Percentiles rank a stretch among this genome's conserved stretches.
These are phyloP conservation scores for Fusarium coicis DNA, from an alignment of 2,329 filamentous ascomycete species.

Conservation along the genomic window DNA sequence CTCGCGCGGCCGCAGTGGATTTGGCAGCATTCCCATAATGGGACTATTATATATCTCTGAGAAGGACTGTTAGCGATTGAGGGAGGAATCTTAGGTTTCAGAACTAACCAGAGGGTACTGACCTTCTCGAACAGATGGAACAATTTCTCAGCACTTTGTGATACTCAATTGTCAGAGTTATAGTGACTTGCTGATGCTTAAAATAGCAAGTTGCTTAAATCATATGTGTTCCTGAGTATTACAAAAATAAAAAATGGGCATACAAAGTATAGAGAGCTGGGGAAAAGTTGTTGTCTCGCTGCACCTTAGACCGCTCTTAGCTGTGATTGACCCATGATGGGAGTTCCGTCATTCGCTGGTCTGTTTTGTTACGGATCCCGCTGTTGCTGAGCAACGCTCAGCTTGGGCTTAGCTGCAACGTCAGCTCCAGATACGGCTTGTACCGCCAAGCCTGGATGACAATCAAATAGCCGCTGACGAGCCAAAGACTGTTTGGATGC, in stretches of 20 bases:
- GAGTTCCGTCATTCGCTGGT: constrained; percentile 36
- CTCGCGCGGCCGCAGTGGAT: constrained; percentile 59
- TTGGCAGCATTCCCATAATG: constrained; percentile 63
- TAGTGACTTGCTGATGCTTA: neutral
- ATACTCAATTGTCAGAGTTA: neutral
- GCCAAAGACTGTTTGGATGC: neutral
- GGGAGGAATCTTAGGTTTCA: constrained; percentile 19
- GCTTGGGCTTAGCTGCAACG: constrained; percentile 19
- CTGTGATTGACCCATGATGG: constrained; percentile 18
- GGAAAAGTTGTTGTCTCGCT: neutral
- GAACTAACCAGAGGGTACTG: constrained; percentile 10
- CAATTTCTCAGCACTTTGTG: constrained; percentile 12
- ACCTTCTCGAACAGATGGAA: constrained; percentile 18
- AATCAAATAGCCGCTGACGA: neutral
- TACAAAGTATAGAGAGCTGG: neutral
- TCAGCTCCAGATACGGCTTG: constrained; percentile 2
- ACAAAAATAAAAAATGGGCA: neutral
- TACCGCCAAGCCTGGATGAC: neutral
- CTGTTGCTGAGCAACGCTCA: constrained; percentile 42
- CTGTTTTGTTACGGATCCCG: constrained; percentile 40
- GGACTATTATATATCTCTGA: constrained; percentile 11
- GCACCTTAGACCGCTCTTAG: constrained; percentile 11
- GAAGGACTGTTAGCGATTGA: constrained; percentile 8
- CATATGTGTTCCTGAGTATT: neutral
- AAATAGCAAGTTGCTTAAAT: neutral